Base-by-base conservation (phyloP, 805 yeast species). In the Saccharomycopsis synnaedendra region DNA sequence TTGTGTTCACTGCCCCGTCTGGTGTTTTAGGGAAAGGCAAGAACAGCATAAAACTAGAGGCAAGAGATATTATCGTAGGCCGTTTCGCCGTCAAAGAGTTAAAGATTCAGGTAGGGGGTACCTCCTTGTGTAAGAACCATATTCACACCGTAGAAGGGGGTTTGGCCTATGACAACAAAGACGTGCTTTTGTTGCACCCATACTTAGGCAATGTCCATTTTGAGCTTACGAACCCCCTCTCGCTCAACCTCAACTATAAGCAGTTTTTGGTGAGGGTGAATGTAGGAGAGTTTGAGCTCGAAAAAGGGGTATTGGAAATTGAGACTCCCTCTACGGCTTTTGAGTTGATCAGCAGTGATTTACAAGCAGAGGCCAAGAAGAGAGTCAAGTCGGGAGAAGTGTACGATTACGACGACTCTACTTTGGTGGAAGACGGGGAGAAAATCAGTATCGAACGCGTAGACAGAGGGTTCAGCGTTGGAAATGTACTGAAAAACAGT, bases 251-350 rank as follows among this genome's bases (percentile, higher is more conserved):
- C 40, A 66, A 68, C 1, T 49, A 54, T 3, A 60, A 64, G 4
- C 55, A 56, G 27, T 50, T 65, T 38, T 47, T 59, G 28, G 53
- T 67, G 28, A 54, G 55, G 6, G 48, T 68, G 5, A 51, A 55
- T 44, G 63, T 58, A 48, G 69, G 69, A 1, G 50, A 55, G 1
- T 64, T 63, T 3, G 62, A 58, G 5, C 61, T 67, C 29, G 56
- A 64, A 1, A 58, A 66, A 45, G 56, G 69, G 3, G 42, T 51
- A 9, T 44, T 65, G 5, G 45, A 54, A 28, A 43, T 45, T 8
- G 30, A 28, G 11, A 36, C 46, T 10, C 44, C 28, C n/a, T 36
- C 49, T 11, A 40, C 39, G 5, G 45, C 46, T 3, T 48, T 51
- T 36, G 42, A 41, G 19, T 40, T 49, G 45, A 49, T 35, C 43